These are phyloP conservation scores for Phytopythium litorale DNA, from an alignment of 352 stramenopile genomes.

Conservation along the genomic window DNA sequence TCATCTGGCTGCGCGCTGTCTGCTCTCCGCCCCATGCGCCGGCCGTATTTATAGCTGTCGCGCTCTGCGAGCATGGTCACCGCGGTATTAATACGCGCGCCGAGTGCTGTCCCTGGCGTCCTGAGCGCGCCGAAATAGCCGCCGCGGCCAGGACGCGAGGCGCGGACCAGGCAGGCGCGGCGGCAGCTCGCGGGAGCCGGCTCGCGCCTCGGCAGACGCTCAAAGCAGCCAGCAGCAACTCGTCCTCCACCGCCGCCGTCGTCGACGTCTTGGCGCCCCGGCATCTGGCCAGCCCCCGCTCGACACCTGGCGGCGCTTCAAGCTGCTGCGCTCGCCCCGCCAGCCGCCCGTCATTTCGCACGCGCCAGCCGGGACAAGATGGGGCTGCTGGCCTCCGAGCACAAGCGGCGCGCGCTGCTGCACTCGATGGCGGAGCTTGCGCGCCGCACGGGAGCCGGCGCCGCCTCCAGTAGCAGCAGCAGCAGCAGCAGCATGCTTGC, in stretches of 20 bases:
- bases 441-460: constrained; percentile 13
- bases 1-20: neutral
- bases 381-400: constrained; percentile 30
- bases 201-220: neutral
- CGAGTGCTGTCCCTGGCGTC: constrained; percentile 1
- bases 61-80: no score
- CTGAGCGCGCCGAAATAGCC: constrained; percentile 3
- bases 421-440: constrained; percentile 34
- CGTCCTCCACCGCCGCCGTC: neutral
- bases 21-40: no score
- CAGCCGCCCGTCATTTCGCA: neutral
- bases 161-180: neutral
- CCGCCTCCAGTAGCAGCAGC: neutral
- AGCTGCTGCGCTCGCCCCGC: neutral
- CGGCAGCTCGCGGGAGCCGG: neutral
- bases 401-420: constrained; percentile 29
- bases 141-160: neutral
- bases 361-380: constrained; percentile 14
- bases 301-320: no score
- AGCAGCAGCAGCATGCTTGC: neutral
- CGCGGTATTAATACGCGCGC: constrained; percentile 1
- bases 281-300: neutral
- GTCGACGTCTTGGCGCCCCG: neutral
- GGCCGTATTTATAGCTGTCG: neutral
- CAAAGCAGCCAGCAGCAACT: neutral